phyloP scores from a whole-genome alignment of 1,139 yeast species.

The Meyerozyma guilliermondii region DNA sequence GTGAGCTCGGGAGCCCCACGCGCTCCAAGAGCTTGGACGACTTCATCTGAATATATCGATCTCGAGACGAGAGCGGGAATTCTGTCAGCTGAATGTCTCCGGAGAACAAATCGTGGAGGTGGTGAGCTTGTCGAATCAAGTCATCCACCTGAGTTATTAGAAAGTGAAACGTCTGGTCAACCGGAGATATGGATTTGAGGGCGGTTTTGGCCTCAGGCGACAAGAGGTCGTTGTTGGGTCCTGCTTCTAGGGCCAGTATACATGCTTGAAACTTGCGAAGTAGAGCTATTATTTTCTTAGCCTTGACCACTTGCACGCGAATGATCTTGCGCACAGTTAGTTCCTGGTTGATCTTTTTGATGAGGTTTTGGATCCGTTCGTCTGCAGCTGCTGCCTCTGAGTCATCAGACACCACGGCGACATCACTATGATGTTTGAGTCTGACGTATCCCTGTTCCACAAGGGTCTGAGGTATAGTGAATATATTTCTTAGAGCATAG shows the following conservation, averaged over 20 bases:
- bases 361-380: constrained; percentile 27
- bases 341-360: constrained; percentile 41
- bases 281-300: constrained; percentile 27
- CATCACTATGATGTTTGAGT: constrained; percentile 61
- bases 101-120: constrained; percentile 27
- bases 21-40: constrained; percentile 13
- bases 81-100: constrained; percentile 4
- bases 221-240: constrained; percentile 11
- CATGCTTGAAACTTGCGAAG: constrained; percentile 27
- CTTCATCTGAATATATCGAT: constrained; percentile 16
- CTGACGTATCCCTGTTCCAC: constrained; percentile 63
- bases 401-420: constrained; percentile 27
- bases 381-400: constrained; percentile 25
- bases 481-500: constrained; percentile 71
- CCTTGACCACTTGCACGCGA: constrained; percentile 35
- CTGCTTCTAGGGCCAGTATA: constrained; percentile 22
- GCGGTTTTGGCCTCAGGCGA: constrained; percentile 24
- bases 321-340: constrained; percentile 40
- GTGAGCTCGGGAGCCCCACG: constrained; percentile 6
- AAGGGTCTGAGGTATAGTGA: constrained; percentile 67
- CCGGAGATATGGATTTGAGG: constrained; percentile 41
- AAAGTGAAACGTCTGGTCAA: constrained; percentile 49
- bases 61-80: constrained; percentile 14
- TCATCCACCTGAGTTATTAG: constrained; percentile 37
- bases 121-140: constrained; percentile 33